Evolutionary conservation across 2,329 filamentous ascomycete species (phyloP), one percentile per base, ranked within the genome.

Genomic region (Pseudogymnoascus sp.): DNA sequence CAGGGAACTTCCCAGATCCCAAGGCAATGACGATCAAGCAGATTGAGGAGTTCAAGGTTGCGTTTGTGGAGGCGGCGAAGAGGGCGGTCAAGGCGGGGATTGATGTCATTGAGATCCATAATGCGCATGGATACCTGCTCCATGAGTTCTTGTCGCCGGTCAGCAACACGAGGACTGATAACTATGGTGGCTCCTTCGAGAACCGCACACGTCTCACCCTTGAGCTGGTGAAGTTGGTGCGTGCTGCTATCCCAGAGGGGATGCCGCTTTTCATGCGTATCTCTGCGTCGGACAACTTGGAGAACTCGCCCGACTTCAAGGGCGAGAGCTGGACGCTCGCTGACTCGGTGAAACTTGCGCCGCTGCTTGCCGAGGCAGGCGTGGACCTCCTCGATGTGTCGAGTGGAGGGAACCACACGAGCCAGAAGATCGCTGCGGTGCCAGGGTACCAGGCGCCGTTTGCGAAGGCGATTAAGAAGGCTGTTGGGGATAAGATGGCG

Each of bases 61-160:
- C 81, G 8, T 95, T 84, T 76, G 83, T 79, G 4, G 81, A 81
- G 1, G 79, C 84, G 0, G 80, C 83, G 0, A 78, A 79, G 67
- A 77, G 86, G 38, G 82, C 90, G 0, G 74, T 93, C 4, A 78
- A 83, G 66, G 87, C 86, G 1, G 91, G 91, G 0, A 67, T 72
- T 21, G 91, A 96, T 72, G 82, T 86, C 6, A 86, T 96, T 64
- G 91, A 96, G 73, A 84, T 96, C 61, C 91, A 95, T 76, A 83
- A 82, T 68, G 91, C 90, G 0, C 90, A 95, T 70, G 90, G 90
- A 0, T 95, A 93, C 71, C 81, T 95, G 0, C 76, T 93, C 0
- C 84, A 86, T 68, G 76, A 78, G 1, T 95, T 93, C 78, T 65
- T 92, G 2, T 86, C 84, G 0, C 89, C 90, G 0, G 81, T 82